phyloP scores from a whole-genome alignment of 2,329 filamentous ascomycete species.

The Dactylonectria macrodidyma region DNA sequence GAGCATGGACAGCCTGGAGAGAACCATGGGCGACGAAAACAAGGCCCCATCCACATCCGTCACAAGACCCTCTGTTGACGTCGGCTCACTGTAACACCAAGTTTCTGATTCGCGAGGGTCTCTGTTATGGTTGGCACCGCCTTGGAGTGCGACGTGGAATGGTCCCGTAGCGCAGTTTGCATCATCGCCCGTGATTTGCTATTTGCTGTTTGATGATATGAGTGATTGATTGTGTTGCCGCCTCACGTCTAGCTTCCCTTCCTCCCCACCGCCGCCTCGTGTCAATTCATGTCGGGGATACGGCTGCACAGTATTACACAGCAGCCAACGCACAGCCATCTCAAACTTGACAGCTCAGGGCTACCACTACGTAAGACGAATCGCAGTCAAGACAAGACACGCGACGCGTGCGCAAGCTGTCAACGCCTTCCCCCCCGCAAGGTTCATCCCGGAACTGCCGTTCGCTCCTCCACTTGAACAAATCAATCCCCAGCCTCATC shows the following conservation, averaged over 20 bases:
- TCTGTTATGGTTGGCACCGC: conserved; percentile 22
- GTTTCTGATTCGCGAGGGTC: conserved; percentile 23
- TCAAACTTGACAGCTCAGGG: not conserved
- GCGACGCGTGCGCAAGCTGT: conserved; percentile 41
- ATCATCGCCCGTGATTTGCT: conserved; percentile 7
- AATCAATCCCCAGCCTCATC: conserved; percentile 29
- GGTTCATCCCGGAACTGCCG: conserved; percentile 42
- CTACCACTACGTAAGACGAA: not conserved
- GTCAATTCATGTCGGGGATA: not conserved
- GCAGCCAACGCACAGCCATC: not conserved
- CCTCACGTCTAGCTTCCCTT: not conserved
- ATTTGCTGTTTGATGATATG: not conserved
- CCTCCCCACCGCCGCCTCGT: not conserved
- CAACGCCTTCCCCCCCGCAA: conserved; percentile 34
- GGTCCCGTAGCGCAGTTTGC: conserved; percentile 5
- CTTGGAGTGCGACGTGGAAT: conserved; percentile 4
- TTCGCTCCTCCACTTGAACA: conserved; percentile 34
- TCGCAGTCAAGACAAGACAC: conserved; percentile 18
- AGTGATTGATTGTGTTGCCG: not conserved
- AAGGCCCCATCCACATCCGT: conserved; percentile 40
- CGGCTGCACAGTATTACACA: not conserved
- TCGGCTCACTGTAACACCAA: conserved; percentile 19
- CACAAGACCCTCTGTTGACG: conserved; percentile 35
- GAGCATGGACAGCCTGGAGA: conserved; percentile 22
- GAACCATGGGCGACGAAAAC: conserved; percentile 24